Percentiles rank a stretch among this genome's conserved stretches.
Conservation (phyloP, 305 asterid species). For the Ajuga reptans region DNA sequence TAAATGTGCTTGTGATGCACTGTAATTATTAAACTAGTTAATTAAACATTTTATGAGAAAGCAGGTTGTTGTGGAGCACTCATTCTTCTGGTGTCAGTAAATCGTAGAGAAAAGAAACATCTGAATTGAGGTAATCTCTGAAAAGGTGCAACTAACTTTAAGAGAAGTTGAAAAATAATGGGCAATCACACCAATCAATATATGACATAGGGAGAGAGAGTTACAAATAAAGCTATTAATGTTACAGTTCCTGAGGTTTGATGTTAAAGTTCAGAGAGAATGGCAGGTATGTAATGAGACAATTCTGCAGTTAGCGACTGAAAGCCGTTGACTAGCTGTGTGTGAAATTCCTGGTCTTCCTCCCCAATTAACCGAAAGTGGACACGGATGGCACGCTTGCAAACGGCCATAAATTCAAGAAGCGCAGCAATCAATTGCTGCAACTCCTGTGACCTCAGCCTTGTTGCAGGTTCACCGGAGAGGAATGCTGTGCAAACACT, state of each 20-base stretch:
- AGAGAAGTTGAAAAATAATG: too few relatives aligned
- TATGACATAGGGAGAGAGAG: too few relatives aligned
- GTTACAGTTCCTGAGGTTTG: background rate
- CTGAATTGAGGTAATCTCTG: too few relatives aligned
- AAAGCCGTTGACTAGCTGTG: constrained; percentile 95
- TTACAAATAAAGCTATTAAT: background rate
- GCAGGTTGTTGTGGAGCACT: too few relatives aligned
- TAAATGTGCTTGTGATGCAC: too few relatives aligned
- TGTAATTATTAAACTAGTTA: too few relatives aligned
- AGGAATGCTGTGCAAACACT: constrained; percentile 98
- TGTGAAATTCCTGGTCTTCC: constrained; percentile 95
- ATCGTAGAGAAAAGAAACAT: too few relatives aligned
- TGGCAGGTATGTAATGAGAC: constrained; percentile 98
- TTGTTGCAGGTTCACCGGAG: constrained; percentile 97
- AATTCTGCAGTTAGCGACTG: constrained; percentile 98
- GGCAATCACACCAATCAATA: too few relatives aligned
- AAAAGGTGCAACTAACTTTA: too few relatives aligned
- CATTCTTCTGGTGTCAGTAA: too few relatives aligned
- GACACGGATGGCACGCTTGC: constrained; percentile 95
- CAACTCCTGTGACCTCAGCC: constrained; percentile 92
- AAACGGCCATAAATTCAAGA: constrained; percentile 96
- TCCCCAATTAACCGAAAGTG: constrained; percentile 91
- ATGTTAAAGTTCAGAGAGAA: constrained; percentile 87
- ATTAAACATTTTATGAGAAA: too few relatives aligned
- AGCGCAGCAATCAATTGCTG: constrained; percentile 96